A percentile compares a stretch with the other conserved stretches of the same genome.
Conservation (phyloP, 2,329 filamentous ascomycete species). For the Cladobotryum protrusum region DNA sequence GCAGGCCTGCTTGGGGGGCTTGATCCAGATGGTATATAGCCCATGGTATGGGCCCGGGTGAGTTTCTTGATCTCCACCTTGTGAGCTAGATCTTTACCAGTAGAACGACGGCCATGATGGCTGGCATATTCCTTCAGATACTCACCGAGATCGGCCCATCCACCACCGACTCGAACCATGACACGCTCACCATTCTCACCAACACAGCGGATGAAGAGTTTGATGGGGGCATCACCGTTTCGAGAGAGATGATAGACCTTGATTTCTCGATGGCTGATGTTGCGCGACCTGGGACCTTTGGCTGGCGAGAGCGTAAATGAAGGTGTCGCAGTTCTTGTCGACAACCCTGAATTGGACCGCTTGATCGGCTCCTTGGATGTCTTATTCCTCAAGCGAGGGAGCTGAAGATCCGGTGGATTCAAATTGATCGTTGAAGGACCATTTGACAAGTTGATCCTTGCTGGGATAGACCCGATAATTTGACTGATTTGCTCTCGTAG, state of each 20-base stretch:
- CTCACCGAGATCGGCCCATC: constrained; percentile 96
- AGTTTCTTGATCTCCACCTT: constrained; percentile 55
- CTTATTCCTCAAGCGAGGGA: constrained; percentile 41
- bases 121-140: constrained; percentile 90
- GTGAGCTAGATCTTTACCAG: constrained; percentile 34
- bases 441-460: constrained; percentile 67
- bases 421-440: constrained; percentile 45
- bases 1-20: constrained; percentile 37
- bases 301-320: constrained; percentile 65
- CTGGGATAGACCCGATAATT: constrained; percentile 71
- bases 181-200: constrained; percentile 86
- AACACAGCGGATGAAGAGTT: constrained; percentile 87
- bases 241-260: constrained; percentile 88
- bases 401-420: constrained; percentile 52
- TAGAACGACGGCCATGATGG: constrained; percentile 74
- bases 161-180: constrained; percentile 95
- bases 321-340: constrained; percentile 55
- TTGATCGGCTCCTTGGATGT: constrained; percentile 37
- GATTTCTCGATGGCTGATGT: constrained; percentile 62
- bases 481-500: constrained; percentile 75
- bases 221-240: constrained; percentile 79
- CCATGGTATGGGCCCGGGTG: constrained; percentile 26
- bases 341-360: constrained; percentile 46
- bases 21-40: constrained; percentile 29
- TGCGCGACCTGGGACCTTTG: constrained; percentile 43